Base-by-base conservation (phyloP, 2,329 filamentous ascomycete genomes). In the Pseudogymnoascus sp. region DNA sequence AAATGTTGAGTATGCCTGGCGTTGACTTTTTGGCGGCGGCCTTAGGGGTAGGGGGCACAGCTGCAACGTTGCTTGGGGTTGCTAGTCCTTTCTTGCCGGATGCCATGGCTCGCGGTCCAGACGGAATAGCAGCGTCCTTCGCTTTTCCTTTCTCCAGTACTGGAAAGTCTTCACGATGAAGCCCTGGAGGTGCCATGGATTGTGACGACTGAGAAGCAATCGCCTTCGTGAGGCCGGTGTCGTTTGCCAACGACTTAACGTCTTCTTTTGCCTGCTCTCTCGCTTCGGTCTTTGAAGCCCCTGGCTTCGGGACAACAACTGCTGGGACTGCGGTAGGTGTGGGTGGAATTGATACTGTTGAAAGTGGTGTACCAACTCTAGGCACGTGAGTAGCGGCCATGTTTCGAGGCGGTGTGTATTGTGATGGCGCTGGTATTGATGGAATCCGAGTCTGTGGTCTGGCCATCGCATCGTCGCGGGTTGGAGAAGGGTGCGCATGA, bases 151-250 rank as follows among this genome's bases (percentile, higher is more conserved):
- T 71, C 7, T 81, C 78, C 5, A 87, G 74, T 2, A 83, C 80
- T 10, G 85, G 85, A 67, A 87, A 88, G 66, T 88, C 84, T 67
- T 87, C 83, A 23, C 85, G 82, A 64, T 84, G 80, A 49, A 86
- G 72, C 31, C 80, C 64, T 39, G 66, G 35, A 52, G 70, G 65
- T 12, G 70, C 66, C 63, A 74, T 74, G 2, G 71, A 2, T 10
- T 43, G 37, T 10, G 68, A 72, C 6, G 68, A 64, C 41, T 71
- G 69, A 19, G 68, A 73, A 39, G 66, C 63, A n/a, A 77, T 75
- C 29, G 79, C 76, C 67, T 78, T 80, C 4, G 80, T 78, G 23
- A 80, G 68, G 0, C 79, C 78, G 58, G 74, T 80, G 58, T 79
- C 78, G 2, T 73, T 73, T 0, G 80, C 77, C 7, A 80, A 67